Percentiles rank a stretch among this genome's conserved stretches.
Evolutionary conservation across 768 basidiomycete species (phyloP).

Genomic region (Macrocybe gigantea): DNA sequence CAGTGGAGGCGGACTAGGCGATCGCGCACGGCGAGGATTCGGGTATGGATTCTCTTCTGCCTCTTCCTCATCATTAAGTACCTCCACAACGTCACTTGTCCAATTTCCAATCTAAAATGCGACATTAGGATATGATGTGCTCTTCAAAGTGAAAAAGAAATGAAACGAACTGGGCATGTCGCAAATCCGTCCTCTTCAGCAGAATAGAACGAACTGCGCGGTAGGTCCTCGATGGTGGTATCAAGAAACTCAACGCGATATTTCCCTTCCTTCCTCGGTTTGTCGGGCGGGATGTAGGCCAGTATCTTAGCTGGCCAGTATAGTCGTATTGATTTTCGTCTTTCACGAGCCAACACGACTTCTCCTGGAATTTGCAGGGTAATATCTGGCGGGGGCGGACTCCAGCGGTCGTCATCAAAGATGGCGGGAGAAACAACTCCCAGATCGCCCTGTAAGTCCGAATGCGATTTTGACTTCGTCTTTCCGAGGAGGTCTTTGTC

Average conservation of each 20-base stretch:
- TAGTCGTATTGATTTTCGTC: conserved; percentile 17
- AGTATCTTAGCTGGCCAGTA: conserved; percentile 71
- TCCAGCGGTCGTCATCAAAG: conserved; percentile 19
- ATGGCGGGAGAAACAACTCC: not conserved
- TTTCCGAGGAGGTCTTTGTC: conserved; percentile 13
- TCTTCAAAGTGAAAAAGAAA: not conserved
- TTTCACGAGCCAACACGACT: conserved; percentile 47
- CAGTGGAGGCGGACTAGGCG: conserved; percentile 33
- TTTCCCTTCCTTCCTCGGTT: conserved; percentile 24
- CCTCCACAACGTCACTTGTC: conserved; percentile 39
- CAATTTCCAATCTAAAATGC: conserved; percentile 47
- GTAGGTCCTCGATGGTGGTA: conserved; percentile 29
- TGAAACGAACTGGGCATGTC: conserved; percentile 44
- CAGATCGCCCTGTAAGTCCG: conserved; percentile 7
- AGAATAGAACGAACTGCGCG: conserved; percentile 52
- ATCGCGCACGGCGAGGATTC: conserved; percentile 15
- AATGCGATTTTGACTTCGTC: conserved; percentile 12
- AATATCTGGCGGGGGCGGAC: conserved; percentile 40
- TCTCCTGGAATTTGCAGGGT: conserved; percentile 62
- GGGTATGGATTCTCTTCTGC: conserved; percentile 24
- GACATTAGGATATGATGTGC: not conserved
- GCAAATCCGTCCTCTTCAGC: conserved; percentile 55
- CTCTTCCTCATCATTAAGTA: conserved; percentile 31
- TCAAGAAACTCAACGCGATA: conserved; percentile 63
- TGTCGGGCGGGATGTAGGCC: conserved; percentile 40